phyloP scores from a whole-genome alignment of 179 eudicot genomes.

The Sideroxylon spinosum region DNA sequence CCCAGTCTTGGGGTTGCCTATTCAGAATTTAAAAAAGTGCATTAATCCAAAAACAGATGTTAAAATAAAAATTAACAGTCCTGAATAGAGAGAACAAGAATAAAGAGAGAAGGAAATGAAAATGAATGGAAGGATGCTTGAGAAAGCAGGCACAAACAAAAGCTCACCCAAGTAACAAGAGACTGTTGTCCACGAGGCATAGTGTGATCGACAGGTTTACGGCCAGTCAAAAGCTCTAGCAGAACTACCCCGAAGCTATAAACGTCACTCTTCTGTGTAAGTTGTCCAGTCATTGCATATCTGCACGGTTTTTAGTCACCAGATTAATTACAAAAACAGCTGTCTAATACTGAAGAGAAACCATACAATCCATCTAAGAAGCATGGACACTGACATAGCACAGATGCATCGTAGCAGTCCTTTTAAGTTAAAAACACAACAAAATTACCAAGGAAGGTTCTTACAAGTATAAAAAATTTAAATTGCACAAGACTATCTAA shows the following conservation, averaged over 20 bases:
- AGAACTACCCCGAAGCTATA: slow-evolving; percentile 54
- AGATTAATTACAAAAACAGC: background rate
- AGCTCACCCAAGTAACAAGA: slow-evolving; percentile 51
- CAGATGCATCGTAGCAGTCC: no score
- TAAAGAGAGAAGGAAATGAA: background rate
- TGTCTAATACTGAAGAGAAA: background rate
- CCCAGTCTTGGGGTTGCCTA: slow-evolving; percentile 45
- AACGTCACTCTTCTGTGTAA: slow-evolving; percentile 49
- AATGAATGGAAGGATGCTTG: background rate
- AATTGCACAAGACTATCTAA: no score
- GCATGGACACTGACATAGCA: background rate
- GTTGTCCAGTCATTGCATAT: slow-evolving; percentile 53
- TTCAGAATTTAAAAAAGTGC: background rate
- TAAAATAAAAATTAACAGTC: no score
- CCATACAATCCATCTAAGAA: background rate
- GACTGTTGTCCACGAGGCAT: slow-evolving; percentile 58
- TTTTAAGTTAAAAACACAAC: no score
- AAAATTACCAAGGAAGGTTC: no score
- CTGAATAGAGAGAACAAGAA: background rate
- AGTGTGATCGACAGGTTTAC: slow-evolving; percentile 51
- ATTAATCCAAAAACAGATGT: background rate
- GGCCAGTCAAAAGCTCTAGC: slow-evolving; percentile 45
- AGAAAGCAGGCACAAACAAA: background rate
- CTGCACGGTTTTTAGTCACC: slow-evolving; percentile 20
- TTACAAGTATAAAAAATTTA: no score